A percentile compares a stretch with the other conserved stretches of the same genome.
These are phyloP conservation scores for Endotrypanum monterogeii DNA, from an alignment of 208 protist species.

Conservation along the genomic window DNA sequence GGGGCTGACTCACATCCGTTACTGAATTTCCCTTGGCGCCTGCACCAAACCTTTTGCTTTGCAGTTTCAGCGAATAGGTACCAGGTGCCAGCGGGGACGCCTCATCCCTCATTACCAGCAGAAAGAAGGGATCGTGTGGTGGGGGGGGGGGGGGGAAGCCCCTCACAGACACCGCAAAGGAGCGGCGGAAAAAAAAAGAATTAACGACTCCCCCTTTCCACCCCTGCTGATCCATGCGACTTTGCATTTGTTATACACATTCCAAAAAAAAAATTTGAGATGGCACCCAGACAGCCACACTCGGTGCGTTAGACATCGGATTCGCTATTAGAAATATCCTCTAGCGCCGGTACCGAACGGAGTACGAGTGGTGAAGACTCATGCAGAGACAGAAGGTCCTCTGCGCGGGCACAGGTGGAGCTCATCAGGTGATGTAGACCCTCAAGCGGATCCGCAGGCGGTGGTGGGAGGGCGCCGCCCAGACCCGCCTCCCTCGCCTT, in stretches of 20 bases:
- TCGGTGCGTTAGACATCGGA: neutral
- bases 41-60: no score
- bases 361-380: conserved; percentile 22
- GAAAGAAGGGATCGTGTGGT: no score
- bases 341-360: conserved; percentile 1
- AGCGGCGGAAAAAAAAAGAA: no score
- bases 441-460: conserved; percentile 14
- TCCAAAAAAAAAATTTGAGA: neutral
- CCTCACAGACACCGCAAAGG: no score
- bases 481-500: conserved; percentile 12
- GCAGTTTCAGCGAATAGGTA: no score
- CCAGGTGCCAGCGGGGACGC: no score
- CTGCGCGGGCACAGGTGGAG: conserved; percentile 10
- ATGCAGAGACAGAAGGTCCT: conserved; percentile 13
- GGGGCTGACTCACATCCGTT: neutral
- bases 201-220: no score
- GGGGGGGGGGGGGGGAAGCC: no score
- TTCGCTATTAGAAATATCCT: neutral
- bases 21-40: neutral
- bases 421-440: conserved; percentile 12
- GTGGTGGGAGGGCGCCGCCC: no score
- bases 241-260: neutral
- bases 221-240: no score
- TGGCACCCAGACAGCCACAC: neutral
- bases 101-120: no score